Evolutionary conservation across 1,284 basidiomycete genomes (phyloP), one percentile per base, ranked within the genome.

Genomic region (Ustilago curta): DNA sequence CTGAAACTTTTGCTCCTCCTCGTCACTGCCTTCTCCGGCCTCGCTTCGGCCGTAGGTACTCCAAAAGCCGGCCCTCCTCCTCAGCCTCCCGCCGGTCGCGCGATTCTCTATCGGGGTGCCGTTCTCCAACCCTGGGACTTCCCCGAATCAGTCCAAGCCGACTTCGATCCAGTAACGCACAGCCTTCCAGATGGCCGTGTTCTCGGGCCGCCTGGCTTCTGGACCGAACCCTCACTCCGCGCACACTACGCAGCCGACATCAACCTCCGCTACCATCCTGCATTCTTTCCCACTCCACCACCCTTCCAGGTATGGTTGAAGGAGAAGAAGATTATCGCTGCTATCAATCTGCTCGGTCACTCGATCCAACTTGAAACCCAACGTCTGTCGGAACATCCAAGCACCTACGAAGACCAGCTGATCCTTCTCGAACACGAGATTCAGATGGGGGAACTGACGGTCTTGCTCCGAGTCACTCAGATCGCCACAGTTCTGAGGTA

Each of bases 261-360:
- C 2, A 47, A 47, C 4, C 18, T 55, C 8, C 70, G 70, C 39
- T 72, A 59, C 39, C 59, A 62, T 14, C 52, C 59, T 1, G 2
- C 4, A 0, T 35, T 67, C 19, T 72, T 27, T n/a, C 56, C 37
- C 5, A 9, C 2, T 5, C 42, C 48, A 18, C 63, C 64, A 1
- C 70, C 70, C 0, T 72, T 62, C 44, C 29, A 55, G 16, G 59
- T 37, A 4, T 72, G 70, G 70, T 27, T 72, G 14, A 72, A 72
- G 25, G 70, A 72, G 27, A 64, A 59, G n/a, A 23, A 59, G 19
- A 43, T 72, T 14, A 59, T 72, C 27, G 55, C 59, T 1, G 51
- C 64, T 8, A 62, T 72, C 59, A 55, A 55, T 12, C 23, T 63
- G 19, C 48, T 40, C 8, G 12, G 12, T 1, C 21, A 39, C 1